Conservation (phyloP, 192 early-diverging fungal genomes). For the Podochytrium sp. region DNA sequence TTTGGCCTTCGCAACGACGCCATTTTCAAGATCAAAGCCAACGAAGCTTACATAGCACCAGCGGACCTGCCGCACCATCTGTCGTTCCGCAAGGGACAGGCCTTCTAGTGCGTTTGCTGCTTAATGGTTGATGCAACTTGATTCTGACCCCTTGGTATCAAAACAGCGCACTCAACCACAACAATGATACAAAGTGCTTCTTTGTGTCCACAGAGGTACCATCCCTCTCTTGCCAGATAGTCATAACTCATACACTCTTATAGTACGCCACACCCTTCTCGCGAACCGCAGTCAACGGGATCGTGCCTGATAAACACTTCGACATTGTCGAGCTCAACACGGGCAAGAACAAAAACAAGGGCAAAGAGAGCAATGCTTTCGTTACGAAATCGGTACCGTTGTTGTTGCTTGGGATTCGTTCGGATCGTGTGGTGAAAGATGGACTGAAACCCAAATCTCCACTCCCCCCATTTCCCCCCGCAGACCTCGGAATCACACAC, state of each 20-base stretch:
- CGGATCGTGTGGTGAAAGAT: too few relatives aligned
- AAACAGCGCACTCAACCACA: constrained; percentile 41
- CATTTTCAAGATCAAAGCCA: constrained; percentile 55
- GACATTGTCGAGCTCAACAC: constrained; percentile 47
- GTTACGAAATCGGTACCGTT: not conserved
- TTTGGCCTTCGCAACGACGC: constrained; percentile 18
- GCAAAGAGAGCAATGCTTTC: constrained; percentile 5
- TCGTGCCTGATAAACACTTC: constrained; percentile 52
- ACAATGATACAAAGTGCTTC: constrained; percentile 44
- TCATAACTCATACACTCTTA: not conserved
- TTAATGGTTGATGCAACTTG: not conserved
- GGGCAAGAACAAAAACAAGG: constrained; percentile 18
- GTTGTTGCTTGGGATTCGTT: too few relatives aligned
- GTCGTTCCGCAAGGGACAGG: constrained; percentile 54
- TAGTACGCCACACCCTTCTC: constrained; percentile 56
- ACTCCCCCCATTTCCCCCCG: too few relatives aligned
- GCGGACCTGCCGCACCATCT: constrained; percentile 33
- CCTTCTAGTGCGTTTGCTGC: constrained; percentile 47
- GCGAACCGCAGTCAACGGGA: constrained; percentile 50
- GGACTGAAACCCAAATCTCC: too few relatives aligned
- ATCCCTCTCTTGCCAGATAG: not conserved
- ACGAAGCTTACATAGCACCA: constrained; percentile 49
- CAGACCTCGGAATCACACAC: too few relatives aligned
- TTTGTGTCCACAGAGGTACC: constrained; percentile 51
- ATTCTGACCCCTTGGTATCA: not conserved